Evolutionary conservation across 306 rosid genomes (phyloP), one percentile per base, ranked within the genome.

Genomic region (Senna tora): DNA sequence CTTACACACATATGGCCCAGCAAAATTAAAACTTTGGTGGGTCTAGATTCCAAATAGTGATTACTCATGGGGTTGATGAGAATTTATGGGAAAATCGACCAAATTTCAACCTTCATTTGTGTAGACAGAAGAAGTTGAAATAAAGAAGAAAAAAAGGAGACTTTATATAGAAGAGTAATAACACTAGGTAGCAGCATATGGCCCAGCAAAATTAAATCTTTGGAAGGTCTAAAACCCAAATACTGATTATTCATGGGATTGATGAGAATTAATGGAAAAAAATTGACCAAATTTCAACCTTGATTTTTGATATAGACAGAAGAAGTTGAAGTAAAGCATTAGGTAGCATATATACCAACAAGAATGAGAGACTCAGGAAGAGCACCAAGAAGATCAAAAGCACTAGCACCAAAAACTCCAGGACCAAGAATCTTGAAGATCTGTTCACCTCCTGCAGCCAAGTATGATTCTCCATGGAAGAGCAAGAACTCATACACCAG

Each of bases 381-480:
- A 50, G 88, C 86, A 36, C 76, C 84, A 16, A 84, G 73, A 55
- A 84, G 60, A 28, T 84, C 67, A 21, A 84, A 84, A 13, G 78
- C 80, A 65, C 84, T 81, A 1, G 88, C 86, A 63, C 88, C 88
- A 34, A 81, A 81, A 53, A 84, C 38, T 13, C 88, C 88, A 68
- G 89, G 86, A n/a, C 89, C 89, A 71, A 85, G 77, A 65, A 82
- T 79, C 76, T 81, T 69, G 88, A 84, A 84, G 51, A 84, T 68
- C 21, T 72, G 82, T 7, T 84, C 75, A n/a, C 80, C 75, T 14
- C 88, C 88, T 1, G 60, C 33, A 7, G 78, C 80, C 76, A 85
- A 65, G 25, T 68, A 82, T 36, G 84, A 76, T 53, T 82, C 89
- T 57, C 84, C 89, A 45, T 79, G 86, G 62, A 81, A 81, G 57